Percentiles rank a stretch among this genome's conserved stretches.
Conservation (phyloP, 306 rosid genomes). For the Pyrus bretschneideri region DNA sequence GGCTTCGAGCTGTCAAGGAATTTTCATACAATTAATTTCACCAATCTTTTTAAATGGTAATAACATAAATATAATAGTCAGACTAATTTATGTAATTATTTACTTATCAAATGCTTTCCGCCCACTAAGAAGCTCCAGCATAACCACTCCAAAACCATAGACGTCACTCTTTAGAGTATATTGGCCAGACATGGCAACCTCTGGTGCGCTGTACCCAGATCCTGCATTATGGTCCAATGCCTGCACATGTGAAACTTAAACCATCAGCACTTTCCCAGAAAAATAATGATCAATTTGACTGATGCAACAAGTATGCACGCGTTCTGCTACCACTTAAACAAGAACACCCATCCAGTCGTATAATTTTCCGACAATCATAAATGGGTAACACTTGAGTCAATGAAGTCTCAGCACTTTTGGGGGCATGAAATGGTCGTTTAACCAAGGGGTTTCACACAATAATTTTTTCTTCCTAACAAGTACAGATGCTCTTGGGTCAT, state of each 20-base stretch:
- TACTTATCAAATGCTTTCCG: conserved; percentile 94
- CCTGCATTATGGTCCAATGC: conserved; percentile 58
- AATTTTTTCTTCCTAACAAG: background rate
- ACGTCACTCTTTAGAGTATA: conserved; percentile 80
- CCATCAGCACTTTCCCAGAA: conserved; percentile 16
- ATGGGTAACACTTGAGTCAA: background rate
- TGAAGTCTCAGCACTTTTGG: background rate
- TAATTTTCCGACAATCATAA: background rate
- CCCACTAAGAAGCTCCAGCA: conserved; percentile 95
- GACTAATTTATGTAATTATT: conserved; percentile 1
- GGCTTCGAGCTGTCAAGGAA: conserved; percentile 57
- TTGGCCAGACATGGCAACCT: conserved; percentile 72
- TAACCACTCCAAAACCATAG: conserved; percentile 88
- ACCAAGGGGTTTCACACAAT: background rate
- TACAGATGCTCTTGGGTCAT: background rate
- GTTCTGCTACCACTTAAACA: background rate
- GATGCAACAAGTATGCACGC: background rate
- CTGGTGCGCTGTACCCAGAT: conserved; percentile 83
- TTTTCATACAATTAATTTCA: conserved; percentile 12
- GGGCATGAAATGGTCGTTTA: background rate
- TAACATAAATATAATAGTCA: background rate
- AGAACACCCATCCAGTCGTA: background rate
- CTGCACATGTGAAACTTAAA: conserved; percentile 31
- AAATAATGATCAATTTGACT: background rate
- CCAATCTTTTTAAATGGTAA: background rate